Conservation (phyloP, 345 rosid genomes). For the Hypericum androsaemum region DNA sequence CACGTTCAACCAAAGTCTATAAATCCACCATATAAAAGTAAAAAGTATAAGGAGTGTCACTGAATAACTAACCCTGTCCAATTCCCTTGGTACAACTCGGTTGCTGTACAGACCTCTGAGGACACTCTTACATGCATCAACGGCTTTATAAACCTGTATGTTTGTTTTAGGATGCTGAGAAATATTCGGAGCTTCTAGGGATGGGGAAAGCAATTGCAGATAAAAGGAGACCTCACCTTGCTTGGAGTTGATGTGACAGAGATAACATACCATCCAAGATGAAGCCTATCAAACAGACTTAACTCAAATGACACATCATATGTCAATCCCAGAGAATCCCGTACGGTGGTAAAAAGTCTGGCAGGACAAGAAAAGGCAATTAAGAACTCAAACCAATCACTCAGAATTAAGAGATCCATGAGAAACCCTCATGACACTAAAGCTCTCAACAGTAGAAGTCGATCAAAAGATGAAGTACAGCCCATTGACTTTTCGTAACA, state of each 20-base stretch:
- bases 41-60: constrained; percentile 1
- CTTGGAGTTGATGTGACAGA: constrained; percentile 95
- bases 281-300: constrained; percentile 85
- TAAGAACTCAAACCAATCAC: neutral
- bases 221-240: constrained; percentile 48
- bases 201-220: constrained; percentile 8
- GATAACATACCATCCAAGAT: constrained; percentile 98
- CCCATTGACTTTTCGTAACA: too few relatives aligned
- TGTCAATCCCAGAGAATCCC: constrained; percentile 97
- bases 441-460: too few relatives aligned
- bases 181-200: constrained; percentile 7
- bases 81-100: constrained; percentile 73
- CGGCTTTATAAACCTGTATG: constrained; percentile 80
- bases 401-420: too few relatives aligned
- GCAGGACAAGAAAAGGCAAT: constrained; percentile 6
- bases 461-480: too few relatives aligned
- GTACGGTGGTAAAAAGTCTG: constrained; percentile 99
- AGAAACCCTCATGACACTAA: too few relatives aligned
- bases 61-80: constrained; percentile 77
- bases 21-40: neutral
- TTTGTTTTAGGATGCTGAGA: constrained; percentile 14
- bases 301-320: constrained; percentile 97
- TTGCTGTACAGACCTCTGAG: constrained; percentile 85
- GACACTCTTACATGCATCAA: constrained; percentile 97
- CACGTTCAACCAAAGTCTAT: constrained; percentile 6